phyloP scores from a whole-genome alignment of 176 grass and related monocot genomes.

The Oryza glumipatula region DNA sequence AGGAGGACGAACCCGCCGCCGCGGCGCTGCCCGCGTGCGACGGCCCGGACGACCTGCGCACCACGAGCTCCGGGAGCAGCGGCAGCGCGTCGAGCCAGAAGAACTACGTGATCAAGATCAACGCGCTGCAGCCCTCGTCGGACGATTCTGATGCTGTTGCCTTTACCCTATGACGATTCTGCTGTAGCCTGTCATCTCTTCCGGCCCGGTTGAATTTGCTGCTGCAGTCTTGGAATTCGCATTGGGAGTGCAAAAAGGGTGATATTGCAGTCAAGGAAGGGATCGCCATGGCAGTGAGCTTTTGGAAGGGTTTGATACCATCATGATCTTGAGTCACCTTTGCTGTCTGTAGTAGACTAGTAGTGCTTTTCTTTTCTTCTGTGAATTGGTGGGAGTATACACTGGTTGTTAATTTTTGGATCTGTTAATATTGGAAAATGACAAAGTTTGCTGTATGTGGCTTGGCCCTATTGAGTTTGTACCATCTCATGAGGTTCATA shows the following conservation, averaged over 20 bases:
- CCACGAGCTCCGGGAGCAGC: constrained; percentile 26
- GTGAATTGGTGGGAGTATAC: constrained; percentile 5
- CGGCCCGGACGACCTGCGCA: constrained; percentile 43
- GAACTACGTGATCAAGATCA: constrained; percentile 75
- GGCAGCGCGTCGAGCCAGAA: constrained; percentile 1
- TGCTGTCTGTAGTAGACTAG: background rate
- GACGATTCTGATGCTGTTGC: constrained; percentile 41
- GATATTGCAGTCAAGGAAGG: constrained; percentile 17
- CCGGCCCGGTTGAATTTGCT: background rate
- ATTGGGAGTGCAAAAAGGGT: background rate
- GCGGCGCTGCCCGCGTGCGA: constrained; percentile 10
- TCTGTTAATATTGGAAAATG: constrained; percentile 13
- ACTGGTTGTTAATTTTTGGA: background rate
- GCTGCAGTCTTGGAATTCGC: background rate
- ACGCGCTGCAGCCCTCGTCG: constrained; percentile 63
- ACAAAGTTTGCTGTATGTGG: background rate
- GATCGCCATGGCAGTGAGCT: background rate
- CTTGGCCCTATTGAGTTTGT: background rate
- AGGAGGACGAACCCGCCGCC: constrained; percentile 20
- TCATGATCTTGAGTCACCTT: constrained; percentile 2
- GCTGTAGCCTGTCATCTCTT: background rate
- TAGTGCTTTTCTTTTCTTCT: constrained; percentile 8
- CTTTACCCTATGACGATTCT: constrained; percentile 33
- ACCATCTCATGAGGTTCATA: background rate
- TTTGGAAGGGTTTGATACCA: constrained; percentile 13